These are phyloP conservation scores for Aspergillus thermomutatus DNA, from an alignment of 2,329 filamentous ascomycete species.

Conservation along the genomic window DNA sequence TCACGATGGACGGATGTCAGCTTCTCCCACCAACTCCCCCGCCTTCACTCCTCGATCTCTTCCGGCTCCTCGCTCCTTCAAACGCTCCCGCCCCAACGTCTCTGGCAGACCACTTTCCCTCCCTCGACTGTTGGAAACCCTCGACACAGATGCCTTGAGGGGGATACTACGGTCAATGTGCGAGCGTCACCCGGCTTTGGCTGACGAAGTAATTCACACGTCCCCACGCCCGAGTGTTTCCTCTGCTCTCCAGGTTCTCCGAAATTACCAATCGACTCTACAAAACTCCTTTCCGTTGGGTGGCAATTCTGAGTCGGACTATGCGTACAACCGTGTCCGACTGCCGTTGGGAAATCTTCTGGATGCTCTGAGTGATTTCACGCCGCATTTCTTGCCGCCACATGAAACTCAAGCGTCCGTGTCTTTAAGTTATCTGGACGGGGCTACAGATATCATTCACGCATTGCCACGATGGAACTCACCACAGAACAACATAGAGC, in stretches of 20 bases:
- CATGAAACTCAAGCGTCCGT: constrained; percentile 79
- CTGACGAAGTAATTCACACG: constrained; percentile 75
- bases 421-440: constrained; percentile 83
- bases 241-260: constrained; percentile 75
- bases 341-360: constrained; percentile 76
- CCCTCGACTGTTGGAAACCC: constrained; percentile 84
- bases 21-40: constrained; percentile 81
- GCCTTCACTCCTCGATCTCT: constrained; percentile 68
- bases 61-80: constrained; percentile 63
- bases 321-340: constrained; percentile 89
- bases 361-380: constrained; percentile 89
- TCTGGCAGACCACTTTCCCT: constrained; percentile 63
- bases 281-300: constrained; percentile 79
- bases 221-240: constrained; percentile 84
- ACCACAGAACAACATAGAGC: constrained; percentile 83
- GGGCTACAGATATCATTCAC: constrained; percentile 86
- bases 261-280: constrained; percentile 75
- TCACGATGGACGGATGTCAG: constrained; percentile 79
- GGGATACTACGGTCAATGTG: constrained; percentile 87
- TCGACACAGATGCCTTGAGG: constrained; percentile 80
- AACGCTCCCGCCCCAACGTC: constrained; percentile 66
- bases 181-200: constrained; percentile 81
- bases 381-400: constrained; percentile 89
- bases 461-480: constrained; percentile 87
- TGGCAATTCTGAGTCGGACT: constrained; percentile 80